These are phyloP conservation scores for Fragaria ananassa DNA, from an alignment of 306 rosid species.

Conservation along the genomic window DNA sequence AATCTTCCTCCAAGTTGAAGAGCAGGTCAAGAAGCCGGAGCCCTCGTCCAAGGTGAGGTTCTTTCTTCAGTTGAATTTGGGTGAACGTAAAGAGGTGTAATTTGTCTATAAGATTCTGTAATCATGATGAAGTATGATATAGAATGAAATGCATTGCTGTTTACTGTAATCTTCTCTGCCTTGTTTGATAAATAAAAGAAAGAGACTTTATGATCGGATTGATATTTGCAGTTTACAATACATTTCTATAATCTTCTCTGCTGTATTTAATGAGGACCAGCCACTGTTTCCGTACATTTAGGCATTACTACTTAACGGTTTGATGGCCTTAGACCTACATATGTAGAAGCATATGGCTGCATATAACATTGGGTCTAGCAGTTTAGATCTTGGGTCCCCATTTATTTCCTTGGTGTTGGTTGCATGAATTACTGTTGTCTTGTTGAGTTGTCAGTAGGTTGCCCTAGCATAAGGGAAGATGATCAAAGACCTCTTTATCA, in stretches of 20 bases:
- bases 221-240: not conserved
- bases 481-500: not conserved
- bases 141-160: not conserved
- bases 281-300: not conserved
- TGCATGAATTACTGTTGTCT: not conserved
- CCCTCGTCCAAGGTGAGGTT: slow-evolving; percentile 65
- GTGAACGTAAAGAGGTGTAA: not conserved
- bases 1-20: slow-evolving; percentile 45
- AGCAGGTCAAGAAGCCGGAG: slow-evolving; percentile 62
- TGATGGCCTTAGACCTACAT: not conserved
- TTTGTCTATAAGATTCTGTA: not conserved
- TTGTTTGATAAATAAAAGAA: not conserved
- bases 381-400: not conserved
- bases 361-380: not conserved
- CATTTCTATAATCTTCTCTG: no score
- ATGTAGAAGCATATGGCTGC: not conserved
- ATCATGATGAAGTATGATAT: not conserved
- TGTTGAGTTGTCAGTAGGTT: not conserved
- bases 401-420: not conserved
- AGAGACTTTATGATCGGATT: not conserved
- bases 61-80: slow-evolving; percentile 3
- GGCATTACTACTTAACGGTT: not conserved
- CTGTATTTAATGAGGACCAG: not conserved
- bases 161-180: not conserved
- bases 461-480: not conserved